Conservation (phyloP, 371 early-diverging fungal species). For the Apophysomyces elegans region DNA sequence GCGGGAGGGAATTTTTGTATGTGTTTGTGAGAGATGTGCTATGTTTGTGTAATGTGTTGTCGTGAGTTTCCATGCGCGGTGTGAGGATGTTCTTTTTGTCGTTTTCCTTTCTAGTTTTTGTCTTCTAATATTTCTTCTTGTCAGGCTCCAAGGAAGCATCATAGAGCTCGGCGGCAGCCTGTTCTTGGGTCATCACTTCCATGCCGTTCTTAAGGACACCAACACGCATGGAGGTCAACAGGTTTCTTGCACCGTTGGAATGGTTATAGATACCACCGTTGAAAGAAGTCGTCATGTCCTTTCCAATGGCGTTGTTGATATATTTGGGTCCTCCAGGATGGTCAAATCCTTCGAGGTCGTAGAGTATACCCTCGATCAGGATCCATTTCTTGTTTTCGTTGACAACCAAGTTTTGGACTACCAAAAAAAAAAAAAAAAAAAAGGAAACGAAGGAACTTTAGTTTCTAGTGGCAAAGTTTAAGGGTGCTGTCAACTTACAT, state of each 20-base stretch:
- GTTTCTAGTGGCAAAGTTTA: background rate
- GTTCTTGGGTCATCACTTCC: constrained; percentile 3
- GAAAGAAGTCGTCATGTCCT: constrained; percentile 85
- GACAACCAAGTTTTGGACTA: constrained; percentile 53
- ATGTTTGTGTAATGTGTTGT: too few species aligned
- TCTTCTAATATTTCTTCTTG: background rate
- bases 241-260: constrained; percentile 82
- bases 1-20: too few species aligned
- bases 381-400: constrained; percentile 77
- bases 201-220: constrained; percentile 57
- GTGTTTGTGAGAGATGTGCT: too few species aligned
- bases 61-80: too few species aligned
- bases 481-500: constrained; percentile 33
- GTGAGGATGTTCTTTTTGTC: too few species aligned
- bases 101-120: too few species aligned
- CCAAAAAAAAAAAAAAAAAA: too few species aligned
- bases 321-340: constrained; percentile 92
- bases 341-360: constrained; percentile 90
- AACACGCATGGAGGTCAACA: constrained; percentile 74
- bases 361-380: constrained; percentile 86
- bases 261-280: constrained; percentile 91
- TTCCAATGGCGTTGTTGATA: constrained; percentile 75
- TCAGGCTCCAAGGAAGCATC: background rate
- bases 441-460: too few species aligned
- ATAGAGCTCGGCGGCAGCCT: background rate